A percentile compares a stretch with the other conserved stretches of the same genome.
phyloP scores from a whole-genome alignment of 495 filamentous ascomycete genomes.

The Penicillium macrosclerotiorum region DNA sequence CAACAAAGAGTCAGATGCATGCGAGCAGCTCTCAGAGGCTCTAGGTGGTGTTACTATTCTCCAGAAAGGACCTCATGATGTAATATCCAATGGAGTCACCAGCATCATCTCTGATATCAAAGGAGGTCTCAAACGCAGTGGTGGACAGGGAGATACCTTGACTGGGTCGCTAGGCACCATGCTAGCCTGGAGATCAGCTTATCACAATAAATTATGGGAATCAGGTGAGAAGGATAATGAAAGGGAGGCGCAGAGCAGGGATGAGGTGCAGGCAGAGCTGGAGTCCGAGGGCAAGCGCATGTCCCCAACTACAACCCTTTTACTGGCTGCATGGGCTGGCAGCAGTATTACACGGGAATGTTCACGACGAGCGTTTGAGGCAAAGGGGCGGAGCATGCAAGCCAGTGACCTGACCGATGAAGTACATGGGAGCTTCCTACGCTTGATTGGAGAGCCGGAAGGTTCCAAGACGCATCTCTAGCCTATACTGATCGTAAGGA shows the following conservation, averaged over 20 bases:
- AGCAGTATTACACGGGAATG: conserved; percentile 87
- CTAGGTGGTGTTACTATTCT: conserved; percentile 88
- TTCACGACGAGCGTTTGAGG: conserved; percentile 81
- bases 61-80: conserved; percentile 84
- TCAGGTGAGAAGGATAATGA: conserved; percentile 44
- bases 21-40: conserved; percentile 68
- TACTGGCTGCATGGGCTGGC: conserved; percentile 81
- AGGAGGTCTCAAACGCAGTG: conserved; percentile 85
- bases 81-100: conserved; percentile 76
- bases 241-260: conserved; percentile 35
- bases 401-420: conserved; percentile 92
- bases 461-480: conserved; percentile 42
- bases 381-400: conserved; percentile 86
- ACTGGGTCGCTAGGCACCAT: conserved; percentile 88
- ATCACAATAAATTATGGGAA: conserved; percentile 82
- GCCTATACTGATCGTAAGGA: neutral
- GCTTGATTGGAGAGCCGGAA: conserved; percentile 63
- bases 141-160: conserved; percentile 93
- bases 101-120: conserved; percentile 70
- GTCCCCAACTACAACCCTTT: conserved; percentile 61
- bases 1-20: conserved; percentile 52
- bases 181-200: conserved; percentile 82
- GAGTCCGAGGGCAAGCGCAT: conserved; percentile 45
- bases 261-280: conserved; percentile 42
- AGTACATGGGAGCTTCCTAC: conserved; percentile 78